Conservation (phyloP, 225 moss, liverwort and hornwort species). For the Polytrichum commune region DNA sequence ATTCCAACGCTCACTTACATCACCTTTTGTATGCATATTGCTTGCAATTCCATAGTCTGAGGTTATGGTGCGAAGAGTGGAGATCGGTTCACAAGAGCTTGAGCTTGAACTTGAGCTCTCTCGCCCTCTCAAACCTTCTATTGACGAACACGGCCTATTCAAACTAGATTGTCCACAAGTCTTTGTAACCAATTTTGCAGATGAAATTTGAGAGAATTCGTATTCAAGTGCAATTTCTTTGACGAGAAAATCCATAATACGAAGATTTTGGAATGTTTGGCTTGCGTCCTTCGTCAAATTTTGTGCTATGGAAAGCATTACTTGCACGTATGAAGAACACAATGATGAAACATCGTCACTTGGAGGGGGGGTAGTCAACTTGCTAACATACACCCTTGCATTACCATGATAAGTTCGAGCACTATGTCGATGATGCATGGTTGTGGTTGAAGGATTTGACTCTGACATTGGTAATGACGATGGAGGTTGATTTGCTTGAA, state of each 20-base stretch:
- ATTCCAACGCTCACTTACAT: too few species aligned
- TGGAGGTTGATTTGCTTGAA: too few species aligned
- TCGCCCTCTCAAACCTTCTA: neutral
- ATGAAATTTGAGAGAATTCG: conserved; percentile 46
- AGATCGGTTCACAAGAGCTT: neutral
- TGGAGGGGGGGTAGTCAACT: neutral
- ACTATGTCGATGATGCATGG: too few species aligned
- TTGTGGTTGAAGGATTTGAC: too few species aligned
- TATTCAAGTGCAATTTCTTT: conserved; percentile 81
- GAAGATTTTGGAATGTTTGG: conserved; percentile 45
- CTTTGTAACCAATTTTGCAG: neutral
- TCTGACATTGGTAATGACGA: too few species aligned
- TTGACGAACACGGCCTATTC: neutral
- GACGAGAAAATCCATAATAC: conserved; percentile 77
- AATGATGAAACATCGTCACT: conserved; percentile 9
- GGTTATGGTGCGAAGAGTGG: neutral
- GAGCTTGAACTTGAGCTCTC: conserved; percentile 16
- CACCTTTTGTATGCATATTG: too few species aligned
- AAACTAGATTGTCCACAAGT: too few species aligned
- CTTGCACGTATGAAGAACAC: conserved; percentile 42
- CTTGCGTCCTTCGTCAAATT: conserved; percentile 65
- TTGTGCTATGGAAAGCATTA: conserved; percentile 55
- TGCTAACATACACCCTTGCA: too few species aligned
- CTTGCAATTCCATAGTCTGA: neutral
- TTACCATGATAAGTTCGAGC: too few species aligned